Percentiles rank a stretch among this genome's conserved stretches.
Evolutionary conservation across 805 yeast species (phyloP).

Genomic region (Tetrapisispora nanseiensis): DNA sequence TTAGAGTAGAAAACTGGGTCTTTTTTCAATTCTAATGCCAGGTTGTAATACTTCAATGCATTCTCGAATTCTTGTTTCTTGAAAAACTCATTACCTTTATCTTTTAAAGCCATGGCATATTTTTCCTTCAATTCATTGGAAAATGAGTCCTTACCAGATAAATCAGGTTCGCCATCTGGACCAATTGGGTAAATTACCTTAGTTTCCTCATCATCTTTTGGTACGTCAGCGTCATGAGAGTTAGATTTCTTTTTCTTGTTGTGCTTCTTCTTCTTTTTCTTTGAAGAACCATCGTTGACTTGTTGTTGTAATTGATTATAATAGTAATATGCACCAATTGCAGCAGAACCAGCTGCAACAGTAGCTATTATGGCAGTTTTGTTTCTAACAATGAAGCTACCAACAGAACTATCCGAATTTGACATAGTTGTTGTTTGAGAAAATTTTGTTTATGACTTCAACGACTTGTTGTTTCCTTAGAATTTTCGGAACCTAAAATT

Average conservation of each 20-base stretch:
- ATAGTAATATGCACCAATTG: slow-evolving; percentile 50
- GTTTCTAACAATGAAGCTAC: slow-evolving; percentile 33
- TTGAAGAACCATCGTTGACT: slow-evolving; percentile 5
- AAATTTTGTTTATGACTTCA: too few relatives aligned
- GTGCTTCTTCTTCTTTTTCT: slow-evolving; percentile 33
- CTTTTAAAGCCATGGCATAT: slow-evolving; percentile 71
- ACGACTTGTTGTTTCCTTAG: too few relatives aligned
- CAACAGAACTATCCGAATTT: slow-evolving; percentile 21
- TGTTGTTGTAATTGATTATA: slow-evolving; percentile 30
- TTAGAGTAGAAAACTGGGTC: slow-evolving; percentile 92
- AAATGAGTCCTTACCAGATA: slow-evolving; percentile 38
- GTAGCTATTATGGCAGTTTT: slow-evolving; percentile 56
- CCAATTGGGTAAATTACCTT: slow-evolving; percentile 41
- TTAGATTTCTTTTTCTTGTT: slow-evolving; percentile 25
- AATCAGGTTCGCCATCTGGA: slow-evolving; percentile 47
- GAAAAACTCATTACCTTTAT: slow-evolving; percentile 78
- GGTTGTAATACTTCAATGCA: slow-evolving; percentile 74
- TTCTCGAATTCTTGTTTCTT: slow-evolving; percentile 55
- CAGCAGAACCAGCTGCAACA: slow-evolving; percentile 54
- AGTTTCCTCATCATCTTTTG: slow-evolving; percentile 1
- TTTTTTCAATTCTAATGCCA: slow-evolving; percentile 62
- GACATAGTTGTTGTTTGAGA: not conserved
- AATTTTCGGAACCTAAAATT: too few relatives aligned
- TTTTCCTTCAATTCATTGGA: slow-evolving; percentile 45
- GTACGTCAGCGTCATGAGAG: slow-evolving; percentile 16